Evolutionary conservation across 2,329 filamentous ascomycete genomes (phyloP), one percentile per base, ranked within the genome.

Genomic region (Monilinia laxa): DNA sequence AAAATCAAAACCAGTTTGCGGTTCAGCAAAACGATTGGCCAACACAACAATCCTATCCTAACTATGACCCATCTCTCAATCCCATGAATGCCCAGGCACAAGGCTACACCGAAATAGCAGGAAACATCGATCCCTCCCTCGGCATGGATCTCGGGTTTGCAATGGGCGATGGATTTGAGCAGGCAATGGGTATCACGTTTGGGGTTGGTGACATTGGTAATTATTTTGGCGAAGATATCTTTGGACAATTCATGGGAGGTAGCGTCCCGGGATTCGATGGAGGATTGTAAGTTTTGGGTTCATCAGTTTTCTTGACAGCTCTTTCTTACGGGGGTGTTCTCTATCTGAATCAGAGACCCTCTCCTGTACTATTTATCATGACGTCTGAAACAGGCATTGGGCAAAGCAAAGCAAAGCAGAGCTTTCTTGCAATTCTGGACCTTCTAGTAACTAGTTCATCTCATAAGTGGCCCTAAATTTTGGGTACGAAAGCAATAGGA

Each of bases 151-250:
- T 74, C n/a, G 70, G 71, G 3, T 74, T 72, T 51, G 67, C 66
- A 0, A 72, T 74, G 71, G 75, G 75, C 10, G 74, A 76, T 69
- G 73, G 72, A 5, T 74, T 77, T 31, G 76, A 77, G 69, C 74
- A 75, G 59, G 74, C 73, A 23, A 73, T 76, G 64, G 74, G 73
- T 2, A 74, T 76, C 69, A 74, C 74, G 10, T 68, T 76, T 42
- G 75, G 74, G 11, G 71, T 72, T 51, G 73, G 72, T 35, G 72
- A 77, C 59, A 75, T 74, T 58, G 73, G 72, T 10, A 69, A 67
- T 20, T 76, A 75, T 62, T 73, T 75, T 57, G 70, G 68, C 55
- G 74, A 76, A 20, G 73, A 77, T 62, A 64, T 70, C 5, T 75
- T 76, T 52, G 65, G 65, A 23, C 64, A 66, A 4, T 66, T 66